These are phyloP conservation scores for Lagerstroemia fauriei DNA, from an alignment of 441 rosid genomes.

Conservation along the genomic window DNA sequence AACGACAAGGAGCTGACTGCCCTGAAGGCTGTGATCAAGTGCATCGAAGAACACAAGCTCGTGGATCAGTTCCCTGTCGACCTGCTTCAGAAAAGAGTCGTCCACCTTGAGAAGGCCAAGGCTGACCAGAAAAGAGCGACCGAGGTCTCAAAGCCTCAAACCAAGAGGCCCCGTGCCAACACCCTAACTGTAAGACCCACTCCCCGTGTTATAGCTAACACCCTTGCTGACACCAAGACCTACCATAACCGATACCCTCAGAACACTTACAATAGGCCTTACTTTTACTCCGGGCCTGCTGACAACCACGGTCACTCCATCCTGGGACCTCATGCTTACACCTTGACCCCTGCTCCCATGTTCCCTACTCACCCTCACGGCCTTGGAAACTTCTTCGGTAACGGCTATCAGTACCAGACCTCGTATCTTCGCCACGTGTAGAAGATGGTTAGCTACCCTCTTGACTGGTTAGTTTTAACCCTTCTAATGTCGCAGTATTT, in stretches of 20 bases:
- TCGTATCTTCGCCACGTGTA: slow-evolving; percentile 73
- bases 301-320: slow-evolving; percentile 63
- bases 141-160: slow-evolving; percentile 81
- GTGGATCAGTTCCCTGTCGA: slow-evolving; percentile 78
- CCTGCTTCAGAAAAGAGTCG: slow-evolving; percentile 65
- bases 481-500: slow-evolving; percentile 50
- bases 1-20: slow-evolving; percentile 81
- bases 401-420: slow-evolving; percentile 85
- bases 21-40: slow-evolving; percentile 78
- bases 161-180: slow-evolving; percentile 83
- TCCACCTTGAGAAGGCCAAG: slow-evolving; percentile 88
- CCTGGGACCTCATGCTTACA: slow-evolving; percentile 57
- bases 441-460: slow-evolving; percentile 51
- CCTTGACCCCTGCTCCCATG: slow-evolving; percentile 68
- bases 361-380: slow-evolving; percentile 41
- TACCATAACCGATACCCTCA: slow-evolving; percentile 75
- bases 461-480: slow-evolving; percentile 77
- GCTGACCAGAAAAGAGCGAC: slow-evolving; percentile 81
- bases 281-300: slow-evolving; percentile 56
- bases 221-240: slow-evolving; percentile 47
- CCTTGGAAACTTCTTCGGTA: slow-evolving; percentile 84
- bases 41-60: slow-evolving; percentile 88
- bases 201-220: slow-evolving; percentile 48
- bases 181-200: slow-evolving; percentile 45
- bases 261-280: slow-evolving; percentile 77